Evolutionary conservation across 768 basidiomycete species (phyloP).

Genomic region (Naematelia encephala): DNA sequence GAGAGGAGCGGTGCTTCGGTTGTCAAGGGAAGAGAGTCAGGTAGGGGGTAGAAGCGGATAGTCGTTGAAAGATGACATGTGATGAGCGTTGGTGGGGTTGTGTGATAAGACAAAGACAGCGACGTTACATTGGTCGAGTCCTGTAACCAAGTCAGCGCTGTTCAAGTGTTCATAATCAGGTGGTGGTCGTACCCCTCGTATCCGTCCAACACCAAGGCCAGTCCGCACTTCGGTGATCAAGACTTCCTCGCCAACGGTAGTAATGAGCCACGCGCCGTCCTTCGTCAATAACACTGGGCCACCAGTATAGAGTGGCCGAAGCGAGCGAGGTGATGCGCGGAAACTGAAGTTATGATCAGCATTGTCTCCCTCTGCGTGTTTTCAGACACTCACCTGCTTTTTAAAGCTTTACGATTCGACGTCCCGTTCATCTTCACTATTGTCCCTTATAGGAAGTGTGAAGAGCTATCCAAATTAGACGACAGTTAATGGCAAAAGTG

Average conservation of each 20-base stretch:
- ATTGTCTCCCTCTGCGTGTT: not conserved
- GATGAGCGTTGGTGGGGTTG: slow-evolving; percentile 59
- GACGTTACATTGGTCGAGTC: slow-evolving; percentile 81
- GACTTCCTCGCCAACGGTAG: slow-evolving; percentile 81
- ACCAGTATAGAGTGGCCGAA: slow-evolving; percentile 74
- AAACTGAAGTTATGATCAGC: slow-evolving; percentile 21
- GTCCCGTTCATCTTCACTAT: slow-evolving; percentile 27
- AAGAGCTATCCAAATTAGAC: too few relatives aligned
- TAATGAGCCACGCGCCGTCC: slow-evolving; percentile 76
- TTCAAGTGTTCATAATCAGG: not conserved
- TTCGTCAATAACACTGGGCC: slow-evolving; percentile 76
- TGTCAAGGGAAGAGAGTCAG: slow-evolving; percentile 49
- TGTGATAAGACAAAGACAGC: slow-evolving; percentile 69
- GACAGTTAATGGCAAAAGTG: too few relatives aligned
- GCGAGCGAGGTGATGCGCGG: slow-evolving; percentile 46
- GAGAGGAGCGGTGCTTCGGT: slow-evolving; percentile 55
- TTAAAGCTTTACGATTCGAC: slow-evolving; percentile 26
- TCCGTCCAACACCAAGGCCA: slow-evolving; percentile 72
- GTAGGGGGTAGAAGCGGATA: slow-evolving; percentile 79
- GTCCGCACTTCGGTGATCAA: slow-evolving; percentile 74
- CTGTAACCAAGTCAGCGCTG: slow-evolving; percentile 52
- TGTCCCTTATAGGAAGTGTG: too few relatives aligned
- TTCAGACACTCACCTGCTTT: slow-evolving; percentile 34
- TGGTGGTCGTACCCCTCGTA: slow-evolving; percentile 67
- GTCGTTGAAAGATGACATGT: slow-evolving; percentile 77